Evolutionary conservation across 164 flowering plant species (phyloP).

Genomic region (Stephania cephalantha): DNA sequence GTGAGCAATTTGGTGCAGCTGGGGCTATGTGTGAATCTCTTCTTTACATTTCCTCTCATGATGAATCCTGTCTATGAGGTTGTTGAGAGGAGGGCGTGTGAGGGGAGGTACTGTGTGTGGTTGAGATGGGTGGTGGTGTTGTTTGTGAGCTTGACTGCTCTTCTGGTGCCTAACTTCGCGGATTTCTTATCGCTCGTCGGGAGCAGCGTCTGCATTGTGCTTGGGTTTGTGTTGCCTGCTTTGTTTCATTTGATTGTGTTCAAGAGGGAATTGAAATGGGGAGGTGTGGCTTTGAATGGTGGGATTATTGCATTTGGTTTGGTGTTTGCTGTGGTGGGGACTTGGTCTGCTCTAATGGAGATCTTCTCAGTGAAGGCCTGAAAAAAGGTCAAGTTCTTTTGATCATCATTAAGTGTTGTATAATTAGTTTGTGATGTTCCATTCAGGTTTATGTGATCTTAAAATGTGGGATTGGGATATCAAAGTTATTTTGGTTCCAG

Average conservation of each 20-base stretch:
- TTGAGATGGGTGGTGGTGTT: slow-evolving; percentile 67
- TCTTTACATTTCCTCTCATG: slow-evolving; percentile 82
- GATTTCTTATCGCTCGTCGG: slow-evolving; percentile 89
- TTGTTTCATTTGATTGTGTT: slow-evolving; percentile 63
- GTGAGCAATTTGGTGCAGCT: slow-evolving; percentile 60
- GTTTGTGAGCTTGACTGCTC: slow-evolving; percentile 56
- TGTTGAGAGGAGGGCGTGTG: slow-evolving; percentile 56
- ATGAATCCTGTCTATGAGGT: slow-evolving; percentile 94
- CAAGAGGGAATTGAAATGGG: slow-evolving; percentile 44
- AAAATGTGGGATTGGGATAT: background rate
- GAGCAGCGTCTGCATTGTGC: slow-evolving; percentile 52
- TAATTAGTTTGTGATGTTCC: background rate
- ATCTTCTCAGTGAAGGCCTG: slow-evolving; percentile 38
- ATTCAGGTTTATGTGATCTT: background rate
- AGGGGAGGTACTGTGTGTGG: slow-evolving; percentile 54
- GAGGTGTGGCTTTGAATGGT: slow-evolving; percentile 7
- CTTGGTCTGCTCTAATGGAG: slow-evolving; percentile 43
- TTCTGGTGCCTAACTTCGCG: slow-evolving; percentile 75
- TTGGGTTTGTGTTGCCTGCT: slow-evolving; percentile 80
- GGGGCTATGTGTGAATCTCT: slow-evolving; percentile 71
- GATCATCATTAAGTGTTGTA: background rate
- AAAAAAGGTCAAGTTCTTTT: background rate
- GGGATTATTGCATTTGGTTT: slow-evolving; percentile 42
- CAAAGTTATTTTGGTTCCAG: background rate
- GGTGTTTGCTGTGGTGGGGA: slow-evolving; percentile 50